Base-by-base conservation (phyloP, 2,329 filamentous ascomycete genomes). In the Claviceps digitariae region DNA sequence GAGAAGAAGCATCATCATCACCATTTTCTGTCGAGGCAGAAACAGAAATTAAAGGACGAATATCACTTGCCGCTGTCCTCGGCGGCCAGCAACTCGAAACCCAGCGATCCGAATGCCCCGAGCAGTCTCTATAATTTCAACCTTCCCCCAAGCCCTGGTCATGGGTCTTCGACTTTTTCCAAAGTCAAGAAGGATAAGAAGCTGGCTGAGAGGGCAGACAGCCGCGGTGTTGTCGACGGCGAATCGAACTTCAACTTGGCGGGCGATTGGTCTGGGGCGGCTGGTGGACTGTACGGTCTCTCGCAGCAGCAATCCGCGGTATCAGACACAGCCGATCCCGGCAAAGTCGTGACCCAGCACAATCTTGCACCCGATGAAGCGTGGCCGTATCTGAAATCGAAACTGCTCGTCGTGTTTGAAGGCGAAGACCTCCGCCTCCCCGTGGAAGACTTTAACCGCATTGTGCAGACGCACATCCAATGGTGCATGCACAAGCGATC, bases 121-220 rank as follows among this genome's bases (percentile, higher is more conserved):
- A 84, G 81, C 59, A 87, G 85, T 52, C 68, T 91, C 4, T 91
- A 91, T 71, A 89, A 82, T 57, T 90, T 91, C 67, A 86, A 82
- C 54, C 68, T 87, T 1, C 86, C 86, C 1, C 77, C 83, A 8
- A 89, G 84, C 56, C 86, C 87, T 1, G 83, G 78, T 0, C 81
- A 83, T 15, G 77, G 75, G 50, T 77, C 74, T 51, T 77, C 75
- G 27, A 74, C 78, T 34, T 95, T 97, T 65, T 77, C 83, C 40
- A 94, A 93, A 69, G 86, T 84, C 3, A 86, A 93, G 63, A 91
- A 86, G 55, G 89, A 95, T 64, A 95, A 91, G 73, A 86, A 84
- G 66, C 84, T 85, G 59, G 83, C 87, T 57, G 84, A 87, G 57
- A 81, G 83, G 59, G 75, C 71, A 53, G 66, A 73, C 7, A 70